These are phyloP conservation scores for Phoma sp. DNA, from an alignment of 2,329 filamentous ascomycete genomes.

Conservation along the genomic window DNA sequence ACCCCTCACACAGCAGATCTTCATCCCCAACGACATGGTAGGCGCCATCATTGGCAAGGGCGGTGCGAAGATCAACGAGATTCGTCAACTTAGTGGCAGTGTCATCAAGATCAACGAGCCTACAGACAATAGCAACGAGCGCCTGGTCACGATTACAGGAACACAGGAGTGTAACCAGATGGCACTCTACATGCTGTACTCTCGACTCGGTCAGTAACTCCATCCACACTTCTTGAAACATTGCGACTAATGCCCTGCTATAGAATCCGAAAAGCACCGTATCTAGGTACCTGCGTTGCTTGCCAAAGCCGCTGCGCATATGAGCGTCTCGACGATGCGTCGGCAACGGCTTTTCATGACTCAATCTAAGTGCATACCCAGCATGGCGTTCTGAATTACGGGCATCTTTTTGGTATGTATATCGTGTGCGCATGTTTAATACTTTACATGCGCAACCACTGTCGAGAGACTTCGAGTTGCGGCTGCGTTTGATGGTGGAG, in stretches of 20 bases:
- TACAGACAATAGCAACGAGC: constrained; percentile 98
- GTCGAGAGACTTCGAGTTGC: background rate
- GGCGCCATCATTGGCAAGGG: constrained; percentile 99
- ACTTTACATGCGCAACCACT: background rate
- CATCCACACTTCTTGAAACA: background rate
- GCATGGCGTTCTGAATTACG: constrained; percentile 28
- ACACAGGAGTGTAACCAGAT: constrained; percentile 99
- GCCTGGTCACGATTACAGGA: constrained; percentile 94
- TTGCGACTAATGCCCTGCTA: constrained; percentile 17
- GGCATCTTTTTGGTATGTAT: constrained; percentile 18
- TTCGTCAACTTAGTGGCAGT: constrained; percentile 93
- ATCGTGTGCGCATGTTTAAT: constrained; percentile 4
- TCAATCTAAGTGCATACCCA: constrained; percentile 20
- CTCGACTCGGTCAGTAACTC: constrained; percentile 78
- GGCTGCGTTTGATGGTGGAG: background rate
- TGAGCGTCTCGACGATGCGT: constrained; percentile 3
- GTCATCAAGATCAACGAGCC: constrained; percentile 99
- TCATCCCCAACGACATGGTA: constrained; percentile 99
- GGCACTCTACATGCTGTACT: constrained; percentile 99
- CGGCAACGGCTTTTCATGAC: constrained; percentile 5
- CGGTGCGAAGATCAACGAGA: constrained; percentile 99
- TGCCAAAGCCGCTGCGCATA: constrained; percentile 1
- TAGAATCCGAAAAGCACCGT: constrained; percentile 80
- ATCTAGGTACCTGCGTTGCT: constrained; percentile 55
- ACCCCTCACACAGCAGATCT: constrained; percentile 96